Evolutionary conservation across 805 yeast species (phyloP).

Genomic region (Ogataea ramenticola): DNA sequence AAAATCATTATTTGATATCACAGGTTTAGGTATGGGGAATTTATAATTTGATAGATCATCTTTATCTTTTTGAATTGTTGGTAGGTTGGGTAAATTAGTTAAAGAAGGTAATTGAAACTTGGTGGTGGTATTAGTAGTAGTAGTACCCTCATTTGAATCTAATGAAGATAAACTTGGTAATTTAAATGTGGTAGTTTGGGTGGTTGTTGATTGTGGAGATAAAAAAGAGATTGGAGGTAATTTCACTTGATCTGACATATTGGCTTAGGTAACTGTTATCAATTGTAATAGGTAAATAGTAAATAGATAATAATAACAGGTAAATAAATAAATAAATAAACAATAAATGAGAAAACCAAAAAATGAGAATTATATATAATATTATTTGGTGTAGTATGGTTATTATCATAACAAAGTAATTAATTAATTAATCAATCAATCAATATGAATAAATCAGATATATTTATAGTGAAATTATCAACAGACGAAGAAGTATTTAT

Average conservation of each 20-base stretch:
- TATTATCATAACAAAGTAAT: no score
- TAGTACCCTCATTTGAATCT: neutral
- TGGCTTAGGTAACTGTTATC: neutral
- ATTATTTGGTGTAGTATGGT: no score
- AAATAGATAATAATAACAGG: neutral
- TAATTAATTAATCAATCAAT: no score
- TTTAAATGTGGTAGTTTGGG: slow-evolving; percentile 3
- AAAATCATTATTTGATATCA: neutral
- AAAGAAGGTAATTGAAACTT: neutral
- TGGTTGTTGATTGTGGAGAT: slow-evolving; percentile 3
- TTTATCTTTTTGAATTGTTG: no score
- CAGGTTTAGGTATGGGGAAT: neutral
- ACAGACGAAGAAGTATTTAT: neutral
- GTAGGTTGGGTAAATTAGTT: neutral
- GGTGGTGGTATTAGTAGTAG: neutral
- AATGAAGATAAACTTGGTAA: slow-evolving; percentile 1
- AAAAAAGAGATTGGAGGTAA: slow-evolving; percentile 22
- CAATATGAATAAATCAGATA: neutral
- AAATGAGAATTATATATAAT: no score
- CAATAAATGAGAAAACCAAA: no score
- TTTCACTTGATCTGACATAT: slow-evolving; percentile 2
- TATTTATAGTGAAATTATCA: neutral
- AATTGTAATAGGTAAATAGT: neutral
- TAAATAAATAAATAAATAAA: no score
- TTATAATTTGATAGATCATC: neutral